Conservation (phyloP, 169 alveolate species). For the Plasmodium gonderi region DNA sequence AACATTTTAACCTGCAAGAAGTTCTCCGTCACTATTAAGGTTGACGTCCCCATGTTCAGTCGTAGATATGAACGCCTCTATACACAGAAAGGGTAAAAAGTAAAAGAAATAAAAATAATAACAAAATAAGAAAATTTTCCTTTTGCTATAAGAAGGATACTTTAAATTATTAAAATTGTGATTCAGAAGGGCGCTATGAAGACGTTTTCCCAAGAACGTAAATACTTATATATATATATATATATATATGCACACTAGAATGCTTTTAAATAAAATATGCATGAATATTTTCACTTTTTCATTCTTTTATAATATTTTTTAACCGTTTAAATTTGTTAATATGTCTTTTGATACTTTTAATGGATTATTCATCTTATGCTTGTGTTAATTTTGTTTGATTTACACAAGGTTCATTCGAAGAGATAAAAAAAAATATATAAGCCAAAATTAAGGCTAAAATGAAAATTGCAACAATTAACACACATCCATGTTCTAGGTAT, state of each 20-base stretch:
- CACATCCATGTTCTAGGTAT: not conserved
- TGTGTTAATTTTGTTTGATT: slow-evolving; percentile 4
- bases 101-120: too few species aligned
- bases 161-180: not conserved
- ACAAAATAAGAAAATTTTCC: not conserved
- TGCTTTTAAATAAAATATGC: not conserved
- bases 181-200: not conserved
- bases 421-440: not conserved
- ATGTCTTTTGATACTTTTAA: not conserved
- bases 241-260: not conserved
- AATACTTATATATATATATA: not conserved
- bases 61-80: slow-evolving; percentile 3
- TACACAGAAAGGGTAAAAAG: not conserved
- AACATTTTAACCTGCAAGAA: not conserved
- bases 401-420: slow-evolving; percentile 14
- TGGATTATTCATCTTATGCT: slow-evolving; percentile 7
- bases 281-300: not conserved
- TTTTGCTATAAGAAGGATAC: not conserved
- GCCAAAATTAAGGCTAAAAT: not conserved
- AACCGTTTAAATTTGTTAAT: slow-evolving; percentile 44
- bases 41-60: not conserved
- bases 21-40: not conserved
- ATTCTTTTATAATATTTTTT: slow-evolving; percentile 18
- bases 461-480: not conserved
- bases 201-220: not conserved